phyloP scores from a whole-genome alignment of 257 asterid species.

The Ophiorrhiza pumila region DNA sequence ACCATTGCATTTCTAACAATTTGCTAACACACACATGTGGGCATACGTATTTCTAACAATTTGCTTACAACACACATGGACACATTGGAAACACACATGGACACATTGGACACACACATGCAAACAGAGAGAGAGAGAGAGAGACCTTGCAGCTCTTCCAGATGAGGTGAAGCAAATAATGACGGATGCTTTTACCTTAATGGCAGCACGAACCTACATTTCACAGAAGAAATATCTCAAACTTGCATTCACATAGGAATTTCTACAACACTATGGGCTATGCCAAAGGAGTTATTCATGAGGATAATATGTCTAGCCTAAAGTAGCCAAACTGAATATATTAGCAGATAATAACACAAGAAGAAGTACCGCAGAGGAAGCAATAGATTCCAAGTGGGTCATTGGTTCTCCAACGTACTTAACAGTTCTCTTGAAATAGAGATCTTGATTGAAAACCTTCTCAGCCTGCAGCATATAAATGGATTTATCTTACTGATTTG shows the following conservation, averaged over 20 bases:
- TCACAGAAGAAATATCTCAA: background rate
- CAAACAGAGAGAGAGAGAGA: constrained; percentile 4
- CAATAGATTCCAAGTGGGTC: constrained; percentile 85
- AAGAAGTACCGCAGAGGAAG: constrained; percentile 73
- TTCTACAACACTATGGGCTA: background rate
- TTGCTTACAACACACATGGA: too few relatives aligned
- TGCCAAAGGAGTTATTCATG: background rate
- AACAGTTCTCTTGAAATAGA: constrained; percentile 71
- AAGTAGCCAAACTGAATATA: background rate
- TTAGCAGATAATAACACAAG: background rate
- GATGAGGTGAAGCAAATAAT: constrained; percentile 89
- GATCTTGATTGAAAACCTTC: constrained; percentile 78
- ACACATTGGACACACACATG: background rate
- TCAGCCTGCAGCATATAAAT: constrained; percentile 61
- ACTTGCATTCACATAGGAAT: background rate
- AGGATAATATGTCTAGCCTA: background rate
- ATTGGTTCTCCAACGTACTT: constrained; percentile 80
- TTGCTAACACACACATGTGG: background rate
- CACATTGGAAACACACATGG: too few relatives aligned
- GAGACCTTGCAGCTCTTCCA: constrained; percentile 90
- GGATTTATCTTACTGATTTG: background rate
- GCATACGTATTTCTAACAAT: too few relatives aligned
- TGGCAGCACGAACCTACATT: constrained; percentile 84
- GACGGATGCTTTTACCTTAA: constrained; percentile 91
- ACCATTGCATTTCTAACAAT: background rate